Conservation (phyloP, 177 flowering plant genomes). For the Telopea speciosissima region DNA sequence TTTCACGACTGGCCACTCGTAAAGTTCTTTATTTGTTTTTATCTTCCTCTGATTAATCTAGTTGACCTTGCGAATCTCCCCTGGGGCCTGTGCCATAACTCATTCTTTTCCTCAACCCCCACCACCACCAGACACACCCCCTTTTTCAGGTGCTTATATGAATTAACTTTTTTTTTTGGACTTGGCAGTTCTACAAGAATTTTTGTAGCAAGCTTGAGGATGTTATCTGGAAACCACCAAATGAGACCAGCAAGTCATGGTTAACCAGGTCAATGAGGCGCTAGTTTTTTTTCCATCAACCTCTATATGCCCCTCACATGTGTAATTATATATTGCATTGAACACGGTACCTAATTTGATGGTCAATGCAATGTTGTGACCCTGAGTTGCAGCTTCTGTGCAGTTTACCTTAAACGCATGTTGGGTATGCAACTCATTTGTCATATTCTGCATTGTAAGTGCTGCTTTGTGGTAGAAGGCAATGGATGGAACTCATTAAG, state of each 20-base stretch:
- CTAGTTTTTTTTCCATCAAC: constrained; percentile 18
- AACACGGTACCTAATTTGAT: neutral
- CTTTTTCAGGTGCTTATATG: neutral
- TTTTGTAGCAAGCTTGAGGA: constrained; percentile 86
- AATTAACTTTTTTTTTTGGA: neutral
- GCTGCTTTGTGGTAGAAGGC: neutral
- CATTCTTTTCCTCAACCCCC: too few relatives aligned
- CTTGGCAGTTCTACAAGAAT: constrained; percentile 73
- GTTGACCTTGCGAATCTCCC: neutral
- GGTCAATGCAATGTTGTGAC: neutral
- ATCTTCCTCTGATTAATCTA: neutral
- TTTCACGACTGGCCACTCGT: neutral
- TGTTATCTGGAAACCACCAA: constrained; percentile 80
- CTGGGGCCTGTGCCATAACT: too few relatives aligned
- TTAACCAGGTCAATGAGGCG: constrained; percentile 39
- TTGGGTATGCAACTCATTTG: neutral
- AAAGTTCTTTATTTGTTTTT: neutral
- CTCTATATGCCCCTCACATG: neutral
- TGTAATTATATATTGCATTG: neutral
- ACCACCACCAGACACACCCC: too few relatives aligned
- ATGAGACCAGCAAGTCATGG: constrained; percentile 48
- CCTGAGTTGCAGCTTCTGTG: neutral
- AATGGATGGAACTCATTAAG: neutral
- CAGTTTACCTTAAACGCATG: neutral
- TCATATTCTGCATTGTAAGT: neutral